Percentiles rank a stretch among this genome's conserved stretches.
phyloP scores from a whole-genome alignment of 1,139 yeast genomes.

The Magnusiomyces paraingens region DNA sequence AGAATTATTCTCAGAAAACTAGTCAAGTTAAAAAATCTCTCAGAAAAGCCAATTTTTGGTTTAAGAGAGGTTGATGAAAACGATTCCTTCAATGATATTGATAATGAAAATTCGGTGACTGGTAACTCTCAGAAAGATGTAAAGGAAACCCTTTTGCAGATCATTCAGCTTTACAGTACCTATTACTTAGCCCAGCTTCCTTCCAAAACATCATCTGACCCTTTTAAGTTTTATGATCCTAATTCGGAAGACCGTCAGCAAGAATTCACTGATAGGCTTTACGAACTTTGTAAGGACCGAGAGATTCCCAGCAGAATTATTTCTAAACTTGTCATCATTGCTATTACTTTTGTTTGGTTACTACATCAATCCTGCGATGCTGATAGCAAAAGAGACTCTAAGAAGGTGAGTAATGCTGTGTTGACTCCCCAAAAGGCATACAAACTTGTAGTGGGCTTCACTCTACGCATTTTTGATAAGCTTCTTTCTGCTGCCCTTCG shows the following conservation, averaged over 20 bases:
- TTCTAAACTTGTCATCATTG: slow-evolving; percentile 12
- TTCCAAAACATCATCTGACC: background rate
- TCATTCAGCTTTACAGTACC: slow-evolving; percentile 11
- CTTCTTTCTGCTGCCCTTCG: slow-evolving; percentile 7
- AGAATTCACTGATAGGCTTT: slow-evolving; percentile 12
- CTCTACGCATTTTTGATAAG: slow-evolving; percentile 10
- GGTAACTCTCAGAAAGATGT: slow-evolving; percentile 5
- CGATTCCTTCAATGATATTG: slow-evolving; percentile 17
- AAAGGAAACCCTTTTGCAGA: slow-evolving; percentile 11
- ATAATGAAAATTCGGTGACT: background rate
- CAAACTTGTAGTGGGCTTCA: slow-evolving; percentile 3
- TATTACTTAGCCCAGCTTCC: slow-evolving; percentile 10
- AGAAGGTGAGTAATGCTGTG: background rate
- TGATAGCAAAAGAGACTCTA: background rate
- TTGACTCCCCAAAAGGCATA: background rate
- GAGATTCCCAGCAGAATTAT: slow-evolving; percentile 8
- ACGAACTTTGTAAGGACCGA: slow-evolving; percentile 9
- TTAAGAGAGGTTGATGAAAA: slow-evolving; percentile 6
- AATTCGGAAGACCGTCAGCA: slow-evolving; percentile 5
- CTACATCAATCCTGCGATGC: slow-evolving; percentile 8
- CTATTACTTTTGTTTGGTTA: slow-evolving; percentile 12
- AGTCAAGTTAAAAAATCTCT: slow-evolving; percentile 8
- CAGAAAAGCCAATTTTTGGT: slow-evolving; percentile 4
- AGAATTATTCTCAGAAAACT: slow-evolving; percentile 13
- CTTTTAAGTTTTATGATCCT: background rate